Evolutionary conservation across 2,329 filamentous ascomycete genomes (phyloP), one percentile per base, ranked within the genome.

Genomic region (Hypoxylon sp.): DNA sequence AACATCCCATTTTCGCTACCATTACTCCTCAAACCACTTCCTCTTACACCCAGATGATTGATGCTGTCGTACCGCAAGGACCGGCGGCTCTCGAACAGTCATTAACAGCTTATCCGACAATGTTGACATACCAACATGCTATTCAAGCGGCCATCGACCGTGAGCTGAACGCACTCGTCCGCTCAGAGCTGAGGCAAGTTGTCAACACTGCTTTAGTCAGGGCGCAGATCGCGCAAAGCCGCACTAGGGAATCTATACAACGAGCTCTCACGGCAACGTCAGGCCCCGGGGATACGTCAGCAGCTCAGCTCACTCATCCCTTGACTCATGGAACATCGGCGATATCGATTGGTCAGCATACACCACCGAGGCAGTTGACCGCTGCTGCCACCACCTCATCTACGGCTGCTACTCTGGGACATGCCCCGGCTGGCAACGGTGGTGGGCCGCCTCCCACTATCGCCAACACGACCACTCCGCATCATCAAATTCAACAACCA

Each of bases 1-100:
- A 79, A 41, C 68, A 75, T 16, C 74, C 78, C 46, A 74, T 75
- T 19, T 71, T 74, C 63, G 74, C 78, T 7, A 75, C 74, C 9
- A 68, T 77, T n/a, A 73, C 75, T 1, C 73, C 77, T 0, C 76
- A 78, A 52, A 76, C 80, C 5, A 75, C 79, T 8, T 73, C 76
- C n/a, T 81, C 82, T 2, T 84, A 85, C 55, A 81, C 78, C 34
- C 78, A 80, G 8, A 75, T 88, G 63, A 87, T 90, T 54, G 85
- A 90, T 60, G 76, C 79, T 5, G 77, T 83, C 12, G 80, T 90
- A 0, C 81, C 83, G 0, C 81, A 83, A 54, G 88, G 87, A 0
- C 80, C 81, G 0, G 74, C 74, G 2, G 80, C 82, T 3, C 76
- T 88, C 7, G 78, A 82, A 29, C 79, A 82, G 41, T 81, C 81